phyloP scores from a whole-genome alignment of 2,329 filamentous ascomycete genomes.

The Herpotrichia juniperi region DNA sequence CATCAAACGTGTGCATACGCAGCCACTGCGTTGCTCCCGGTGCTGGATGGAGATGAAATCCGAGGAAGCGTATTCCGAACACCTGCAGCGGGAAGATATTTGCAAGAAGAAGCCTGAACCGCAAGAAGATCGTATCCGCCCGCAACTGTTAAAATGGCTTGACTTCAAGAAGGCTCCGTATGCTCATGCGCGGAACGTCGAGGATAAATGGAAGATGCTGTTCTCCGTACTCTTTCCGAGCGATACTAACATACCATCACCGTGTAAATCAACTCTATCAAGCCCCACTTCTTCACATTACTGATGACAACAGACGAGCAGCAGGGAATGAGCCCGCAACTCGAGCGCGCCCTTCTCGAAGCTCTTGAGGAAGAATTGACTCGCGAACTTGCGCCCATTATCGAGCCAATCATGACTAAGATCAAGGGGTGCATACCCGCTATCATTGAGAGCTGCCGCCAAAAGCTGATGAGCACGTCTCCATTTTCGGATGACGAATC shows the following conservation, averaged over 20 bases:
- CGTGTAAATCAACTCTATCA: conserved; percentile 7
- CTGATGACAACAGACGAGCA: conserved; percentile 6
- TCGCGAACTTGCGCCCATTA: conserved; percentile 10
- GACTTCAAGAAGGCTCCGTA: conserved; percentile 20
- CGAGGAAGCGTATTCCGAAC: conserved; percentile 4
- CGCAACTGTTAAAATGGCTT: conserved; percentile 6
- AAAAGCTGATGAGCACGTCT: conserved; percentile 3
- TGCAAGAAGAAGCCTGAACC: conserved; percentile 15
- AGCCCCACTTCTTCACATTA: background rate
- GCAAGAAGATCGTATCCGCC: conserved; percentile 11
- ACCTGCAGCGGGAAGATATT: conserved; percentile 3
- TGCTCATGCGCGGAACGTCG: conserved; percentile 10
- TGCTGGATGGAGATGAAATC: conserved; percentile 15
- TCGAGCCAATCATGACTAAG: conserved; percentile 9
- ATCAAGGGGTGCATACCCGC: conserved; percentile 15
- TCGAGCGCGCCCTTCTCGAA: conserved; percentile 13
- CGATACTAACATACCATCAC: conserved; percentile 15
- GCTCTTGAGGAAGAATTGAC: conserved; percentile 17
- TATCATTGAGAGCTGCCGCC: conserved; percentile 13
- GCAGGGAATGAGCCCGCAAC: conserved; percentile 11
- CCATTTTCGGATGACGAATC: no score
- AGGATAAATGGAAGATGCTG: conserved; percentile 21
- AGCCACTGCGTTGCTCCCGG: conserved; percentile 14
- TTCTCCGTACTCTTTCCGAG: conserved; percentile 15
- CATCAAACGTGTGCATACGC: conserved; percentile 20